Evolutionary conservation across 192 early-diverging fungal species (phyloP).

Genomic region (Oehlia diaphana): DNA sequence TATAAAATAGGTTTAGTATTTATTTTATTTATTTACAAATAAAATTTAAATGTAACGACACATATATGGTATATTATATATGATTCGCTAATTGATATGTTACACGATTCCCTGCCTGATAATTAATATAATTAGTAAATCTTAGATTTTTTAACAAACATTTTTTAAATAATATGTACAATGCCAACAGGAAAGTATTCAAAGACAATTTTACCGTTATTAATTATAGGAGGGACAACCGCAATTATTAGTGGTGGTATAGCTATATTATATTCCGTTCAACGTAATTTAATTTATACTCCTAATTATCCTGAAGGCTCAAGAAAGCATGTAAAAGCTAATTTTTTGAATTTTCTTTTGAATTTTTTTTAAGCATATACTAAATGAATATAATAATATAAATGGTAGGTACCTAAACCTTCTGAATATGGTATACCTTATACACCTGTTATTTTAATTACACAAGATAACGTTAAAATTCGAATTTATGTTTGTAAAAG

Average conservation of each 20-base stretch:
- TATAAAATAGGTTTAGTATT: too few relatives aligned
- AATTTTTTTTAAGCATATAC: not conserved
- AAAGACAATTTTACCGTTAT: not conserved
- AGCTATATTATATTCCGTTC: conserved; percentile 63
- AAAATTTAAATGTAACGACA: too few relatives aligned
- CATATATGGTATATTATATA: too few relatives aligned
- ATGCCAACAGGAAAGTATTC: not conserved
- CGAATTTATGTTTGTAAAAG: conserved; percentile 76
- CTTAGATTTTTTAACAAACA: too few relatives aligned
- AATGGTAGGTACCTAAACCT: conserved; percentile 56
- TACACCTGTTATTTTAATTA: conserved; percentile 64
- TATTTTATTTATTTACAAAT: too few relatives aligned
- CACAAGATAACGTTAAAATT: conserved; percentile 80
- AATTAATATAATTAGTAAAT: too few relatives aligned
- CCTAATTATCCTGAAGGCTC: conserved; percentile 58
- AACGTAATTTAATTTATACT: conserved; percentile 79
- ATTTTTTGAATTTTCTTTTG: conserved; percentile 13
- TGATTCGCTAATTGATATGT: too few relatives aligned
- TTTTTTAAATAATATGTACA: not conserved
- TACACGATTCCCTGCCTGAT: too few relatives aligned
- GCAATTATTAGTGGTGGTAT: conserved; percentile 38
- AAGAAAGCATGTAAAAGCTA: conserved; percentile 42
- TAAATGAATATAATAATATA: not conserved
- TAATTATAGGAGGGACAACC: not conserved
- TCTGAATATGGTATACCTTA: conserved; percentile 60